Evolutionary conservation across 2,329 filamentous ascomycete genomes (phyloP), one percentile per base, ranked within the genome.

Genomic region (Cephalotrichum gorgonifer): DNA sequence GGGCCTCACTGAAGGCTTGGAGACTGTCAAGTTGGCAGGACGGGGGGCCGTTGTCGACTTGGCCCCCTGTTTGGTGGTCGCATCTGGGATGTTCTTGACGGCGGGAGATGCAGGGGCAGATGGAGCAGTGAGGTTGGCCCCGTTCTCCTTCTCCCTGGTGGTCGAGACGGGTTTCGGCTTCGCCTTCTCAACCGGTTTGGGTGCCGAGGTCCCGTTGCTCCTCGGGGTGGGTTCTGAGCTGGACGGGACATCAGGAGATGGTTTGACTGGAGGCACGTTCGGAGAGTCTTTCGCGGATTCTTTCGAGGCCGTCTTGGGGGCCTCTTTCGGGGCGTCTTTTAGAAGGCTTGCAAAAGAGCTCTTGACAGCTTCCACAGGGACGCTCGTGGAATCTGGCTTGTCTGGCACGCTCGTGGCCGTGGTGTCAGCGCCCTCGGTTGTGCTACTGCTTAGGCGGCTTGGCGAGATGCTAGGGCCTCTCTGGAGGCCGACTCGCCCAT

Each of bases 401-500:
- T 27, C 33, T 14, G 42, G 35, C 23, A 60, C 60, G 41, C 66
- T 59, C 25, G 58, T 55, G 3, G 56, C 51, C 25, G 56, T 54
- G 41, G 57, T 58, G 22, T 51, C 63, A 15, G 63, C 50, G 53
- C 64, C 69, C 46, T 74, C 71, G 12, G 63, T 59, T 31, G 53
- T 70, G 55, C 53, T 64, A 54, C 58, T 61, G 55, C 65, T 68
- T 54, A 64, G 54, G 45, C 62, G 56, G 49, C 65, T 60, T 53
- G 62, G 59, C 9, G 66, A 68, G 28, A 62, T 51, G 50, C 61
- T 68, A 28, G 57, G 56, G 30, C 68, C 62, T 58, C 65, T 42
- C 26, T 67, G 70, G 27, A 81, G 63, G 43, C 77, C 77, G 55
- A 80, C 67, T 42, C 73, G 69, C 48, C 78, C 77, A 64, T 79